Evolutionary conservation across 495 filamentous ascomycete genomes (phyloP).

Genomic region (Lasiosphaeria hispida): DNA sequence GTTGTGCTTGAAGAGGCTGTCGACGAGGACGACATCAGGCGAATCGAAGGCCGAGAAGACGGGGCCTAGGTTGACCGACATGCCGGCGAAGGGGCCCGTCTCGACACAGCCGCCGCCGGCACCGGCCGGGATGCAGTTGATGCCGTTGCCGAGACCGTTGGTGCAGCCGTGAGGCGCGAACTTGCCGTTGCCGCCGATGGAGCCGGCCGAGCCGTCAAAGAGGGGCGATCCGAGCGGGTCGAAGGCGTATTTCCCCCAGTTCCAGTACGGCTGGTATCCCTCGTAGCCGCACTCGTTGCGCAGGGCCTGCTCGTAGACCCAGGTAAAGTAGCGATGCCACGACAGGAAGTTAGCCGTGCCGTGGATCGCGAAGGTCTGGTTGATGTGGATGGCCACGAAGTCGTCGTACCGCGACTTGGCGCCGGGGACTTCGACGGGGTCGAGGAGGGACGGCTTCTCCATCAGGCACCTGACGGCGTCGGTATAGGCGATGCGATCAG

Average conservation of each 20-base stretch:
- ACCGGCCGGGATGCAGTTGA: constrained; percentile 44
- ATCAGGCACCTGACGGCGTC: constrained; percentile 62
- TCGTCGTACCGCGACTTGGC: constrained; percentile 58
- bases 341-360: constrained; percentile 62
- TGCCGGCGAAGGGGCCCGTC: constrained; percentile 54
- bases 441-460: constrained; percentile 46
- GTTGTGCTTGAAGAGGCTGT: constrained; percentile 39
- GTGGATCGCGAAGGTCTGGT: constrained; percentile 60
- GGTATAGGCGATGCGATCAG: constrained; percentile 56
- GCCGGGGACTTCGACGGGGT: constrained; percentile 29
- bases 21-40: constrained; percentile 1
- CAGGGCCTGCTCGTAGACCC: constrained; percentile 62
- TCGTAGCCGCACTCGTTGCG: constrained; percentile 67
- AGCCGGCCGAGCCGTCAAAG: constrained; percentile 58
- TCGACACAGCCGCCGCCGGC: constrained; percentile 62
- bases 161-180: constrained; percentile 34
- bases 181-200: constrained; percentile 61
- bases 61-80: constrained; percentile 54
- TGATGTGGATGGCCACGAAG: constrained; percentile 66
- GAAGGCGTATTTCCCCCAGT: constrained; percentile 55
- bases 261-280: constrained; percentile 61
- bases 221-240: constrained; percentile 52
- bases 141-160: constrained; percentile 36
- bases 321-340: constrained; percentile 69
- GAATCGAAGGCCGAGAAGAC: constrained; percentile 26